Conservation (phyloP, 2,329 filamentous ascomycete species). For the Aspergillus sp. region DNA sequence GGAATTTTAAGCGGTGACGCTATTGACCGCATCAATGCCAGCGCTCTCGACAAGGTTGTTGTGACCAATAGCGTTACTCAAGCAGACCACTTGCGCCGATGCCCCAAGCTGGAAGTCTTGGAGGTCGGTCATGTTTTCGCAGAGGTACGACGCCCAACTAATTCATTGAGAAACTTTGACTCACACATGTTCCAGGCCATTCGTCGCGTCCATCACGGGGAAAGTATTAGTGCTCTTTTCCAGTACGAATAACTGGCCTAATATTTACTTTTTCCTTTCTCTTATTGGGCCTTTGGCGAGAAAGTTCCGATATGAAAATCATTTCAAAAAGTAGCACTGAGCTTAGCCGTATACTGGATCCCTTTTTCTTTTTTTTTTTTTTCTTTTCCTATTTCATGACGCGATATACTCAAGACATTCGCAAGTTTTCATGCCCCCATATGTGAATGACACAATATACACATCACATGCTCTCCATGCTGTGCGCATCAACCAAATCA, state of each 20-base stretch:
- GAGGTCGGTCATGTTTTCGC: slow-evolving; percentile 88
- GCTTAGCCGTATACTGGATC: slow-evolving; percentile 14
- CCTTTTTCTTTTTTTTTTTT: not conserved
- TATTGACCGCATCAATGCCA: slow-evolving; percentile 90
- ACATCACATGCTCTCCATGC: slow-evolving; percentile 16
- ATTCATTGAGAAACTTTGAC: slow-evolving; percentile 21
- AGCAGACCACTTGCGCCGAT: slow-evolving; percentile 71
- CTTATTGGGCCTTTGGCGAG: slow-evolving; percentile 9
- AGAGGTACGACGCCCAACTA: slow-evolving; percentile 58
- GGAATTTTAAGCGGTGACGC: slow-evolving; percentile 94
- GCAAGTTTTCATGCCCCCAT: slow-evolving; percentile 21
- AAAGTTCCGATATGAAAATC: slow-evolving; percentile 15
- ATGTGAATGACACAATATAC: slow-evolving; percentile 18
- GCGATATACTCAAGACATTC: slow-evolving; percentile 14
- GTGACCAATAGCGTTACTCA: slow-evolving; percentile 96
- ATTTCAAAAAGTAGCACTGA: slow-evolving; percentile 21
- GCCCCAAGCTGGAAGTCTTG: slow-evolving; percentile 86
- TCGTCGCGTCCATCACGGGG: slow-evolving; percentile 91
- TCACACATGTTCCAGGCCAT: slow-evolving; percentile 62
- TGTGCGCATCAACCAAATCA: not conserved
- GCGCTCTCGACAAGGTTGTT: slow-evolving; percentile 86
- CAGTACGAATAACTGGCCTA: slow-evolving; percentile 64
- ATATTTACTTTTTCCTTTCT: slow-evolving; percentile 5
- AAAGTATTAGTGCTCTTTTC: slow-evolving; percentile 95
- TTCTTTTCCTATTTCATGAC: slow-evolving; percentile 13